Conservation (phyloP, 768 basidiomycete genomes). For the Auriculariales sp. region DNA sequence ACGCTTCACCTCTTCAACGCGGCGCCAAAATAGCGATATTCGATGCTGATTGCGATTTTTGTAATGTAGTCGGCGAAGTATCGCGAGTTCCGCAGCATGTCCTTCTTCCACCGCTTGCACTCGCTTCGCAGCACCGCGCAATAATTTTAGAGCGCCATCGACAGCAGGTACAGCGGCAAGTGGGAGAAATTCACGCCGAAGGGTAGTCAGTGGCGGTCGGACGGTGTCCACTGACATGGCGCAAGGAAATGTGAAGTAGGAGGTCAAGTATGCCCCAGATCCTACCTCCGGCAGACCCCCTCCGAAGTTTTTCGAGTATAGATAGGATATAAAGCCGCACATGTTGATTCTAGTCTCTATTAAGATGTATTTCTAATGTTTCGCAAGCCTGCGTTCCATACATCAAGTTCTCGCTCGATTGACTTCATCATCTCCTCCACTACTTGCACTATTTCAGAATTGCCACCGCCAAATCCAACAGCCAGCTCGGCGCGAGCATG, state of each 20-base stretch:
- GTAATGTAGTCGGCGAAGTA: constrained; percentile 58
- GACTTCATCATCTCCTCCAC: constrained; percentile 44
- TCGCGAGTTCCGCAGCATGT: constrained; percentile 36
- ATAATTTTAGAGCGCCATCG: constrained; percentile 13
- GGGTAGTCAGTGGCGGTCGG: constrained; percentile 34
- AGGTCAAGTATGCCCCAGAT: constrained; percentile 36
- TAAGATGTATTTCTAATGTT: no score
- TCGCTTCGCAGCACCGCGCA: no score
- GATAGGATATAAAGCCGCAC: no score
- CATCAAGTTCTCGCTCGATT: constrained; percentile 57
- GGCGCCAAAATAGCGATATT: constrained; percentile 54
- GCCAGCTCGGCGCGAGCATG: constrained; percentile 44
- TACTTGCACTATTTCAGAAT: constrained; percentile 46
- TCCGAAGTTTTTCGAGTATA: no score
- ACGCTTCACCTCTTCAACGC: constrained; percentile 44
- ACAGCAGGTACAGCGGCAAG: constrained; percentile 14
- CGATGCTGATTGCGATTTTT: constrained; percentile 72
- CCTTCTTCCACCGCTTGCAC: no score
- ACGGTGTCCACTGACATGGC: constrained; percentile 34
- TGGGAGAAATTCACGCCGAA: constrained; percentile 13
- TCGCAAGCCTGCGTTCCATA: constrained; percentile 50
- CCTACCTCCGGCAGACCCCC: no score
- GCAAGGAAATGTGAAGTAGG: constrained; percentile 18
- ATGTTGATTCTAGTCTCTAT: no score
- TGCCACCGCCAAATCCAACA: constrained; percentile 56